Evolutionary conservation across 768 basidiomycete species (phyloP), one percentile per base, ranked within the genome.

Genomic region (Psilocybe sp.): DNA sequence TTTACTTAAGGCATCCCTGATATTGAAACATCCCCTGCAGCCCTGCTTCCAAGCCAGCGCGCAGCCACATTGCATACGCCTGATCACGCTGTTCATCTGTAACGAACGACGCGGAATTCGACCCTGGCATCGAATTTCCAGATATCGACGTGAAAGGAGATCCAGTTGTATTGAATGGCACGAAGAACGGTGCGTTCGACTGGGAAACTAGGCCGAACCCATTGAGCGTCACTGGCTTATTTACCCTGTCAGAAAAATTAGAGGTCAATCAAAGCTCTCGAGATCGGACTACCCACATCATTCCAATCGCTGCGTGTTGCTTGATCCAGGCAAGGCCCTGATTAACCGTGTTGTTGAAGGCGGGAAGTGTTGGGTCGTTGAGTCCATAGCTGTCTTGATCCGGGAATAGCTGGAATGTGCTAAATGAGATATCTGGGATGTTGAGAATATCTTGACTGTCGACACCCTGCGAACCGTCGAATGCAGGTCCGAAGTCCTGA

Each of bases 381-480:
- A 72, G 49, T 31, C 67, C 77, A 56, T 85, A 86, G 35, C 64
- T 61, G 52, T 79, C 74, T 61, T 87, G 86, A 58, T 88, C 84
- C 14, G 86, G 85, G 74, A 87, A 86, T 19, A 85, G 55, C 50
- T 79, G 82, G 73, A 84, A 84, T n/a, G 80, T 71, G 33, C 73
- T 67, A 55, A 84, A 85, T 8, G 74, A 77, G 52, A 87, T 79
- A 10, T 76, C 36, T 0, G 80, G 79, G 50, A 83, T 82, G 53
- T 65, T 78, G 47, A 74, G 52, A 44, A 87, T 82, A 52, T 87
- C 85, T 56, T 83, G 78, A 47, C 77, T 80, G 60, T 88, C 85
- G 16, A 87, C 81, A 32, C 84, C 84, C 31, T 70, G 69, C n/a
- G 80, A 73, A 1, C 86, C 85, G 59, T 87, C 79, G 51, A 79